These are phyloP conservation scores for Fusarium denticulatum DNA, from an alignment of 2,329 filamentous ascomycete genomes.

Conservation along the genomic window DNA sequence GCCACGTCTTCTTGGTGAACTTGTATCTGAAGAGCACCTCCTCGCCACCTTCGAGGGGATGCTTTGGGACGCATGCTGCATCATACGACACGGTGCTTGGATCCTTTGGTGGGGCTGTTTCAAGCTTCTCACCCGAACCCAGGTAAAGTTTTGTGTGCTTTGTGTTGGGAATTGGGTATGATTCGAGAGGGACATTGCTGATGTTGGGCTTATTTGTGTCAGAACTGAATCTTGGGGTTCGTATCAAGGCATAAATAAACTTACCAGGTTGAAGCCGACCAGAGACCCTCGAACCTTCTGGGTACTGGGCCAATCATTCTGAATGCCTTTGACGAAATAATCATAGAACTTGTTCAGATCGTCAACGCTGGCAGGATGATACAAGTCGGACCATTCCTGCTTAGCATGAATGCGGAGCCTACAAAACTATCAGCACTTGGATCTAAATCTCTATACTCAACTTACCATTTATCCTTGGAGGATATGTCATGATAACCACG, in stretches of 20 bases:
- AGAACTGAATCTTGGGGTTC: too few relatives aligned
- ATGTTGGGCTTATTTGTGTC: not conserved
- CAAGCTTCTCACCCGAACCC: not conserved
- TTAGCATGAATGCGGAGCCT: not conserved
- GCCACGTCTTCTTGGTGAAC: not conserved
- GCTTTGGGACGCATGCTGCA: not conserved
- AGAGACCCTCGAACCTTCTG: not conserved
- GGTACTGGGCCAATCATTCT: not conserved
- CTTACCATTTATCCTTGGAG: not conserved
- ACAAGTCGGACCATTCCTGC: not conserved
- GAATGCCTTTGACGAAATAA: not conserved
- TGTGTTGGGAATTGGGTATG: not conserved
- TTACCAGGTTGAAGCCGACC: not conserved
- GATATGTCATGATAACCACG: not conserved
- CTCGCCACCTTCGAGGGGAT: not conserved
- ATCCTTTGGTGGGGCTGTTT: fast-evolving
- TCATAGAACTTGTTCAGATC: not conserved
- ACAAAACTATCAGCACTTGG: not conserved
- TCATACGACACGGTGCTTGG: not conserved
- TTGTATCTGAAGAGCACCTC: not conserved
- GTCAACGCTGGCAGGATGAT: not conserved
- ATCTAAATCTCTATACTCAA: too few relatives aligned
- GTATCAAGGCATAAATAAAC: not conserved
- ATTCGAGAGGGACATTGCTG: not conserved
- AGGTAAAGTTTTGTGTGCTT: not conserved